These are phyloP conservation scores for Musa itinerans DNA, from an alignment of 176 grass and related monocot genomes.

Conservation along the genomic window DNA sequence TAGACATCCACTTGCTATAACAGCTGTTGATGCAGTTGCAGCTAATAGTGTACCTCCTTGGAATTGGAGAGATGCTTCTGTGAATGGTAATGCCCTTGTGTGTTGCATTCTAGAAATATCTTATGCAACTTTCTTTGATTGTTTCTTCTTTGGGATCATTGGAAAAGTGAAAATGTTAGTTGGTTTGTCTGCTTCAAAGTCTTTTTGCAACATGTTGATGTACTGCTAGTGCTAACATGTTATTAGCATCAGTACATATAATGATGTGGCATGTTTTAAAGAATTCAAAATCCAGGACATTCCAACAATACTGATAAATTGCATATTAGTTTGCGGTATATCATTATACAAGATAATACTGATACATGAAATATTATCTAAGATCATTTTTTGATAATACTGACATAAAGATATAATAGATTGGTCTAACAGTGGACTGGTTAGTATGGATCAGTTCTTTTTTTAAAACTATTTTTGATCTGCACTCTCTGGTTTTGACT, in stretches of 20 bases:
- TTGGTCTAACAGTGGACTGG: too few species aligned
- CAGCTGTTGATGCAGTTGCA: conserved; percentile 54
- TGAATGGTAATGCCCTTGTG: conserved; percentile 45
- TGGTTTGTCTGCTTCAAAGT: not conserved
- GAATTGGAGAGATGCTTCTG: conserved; percentile 95
- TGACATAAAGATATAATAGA: too few species aligned
- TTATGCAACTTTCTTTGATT: not conserved
- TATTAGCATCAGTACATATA: too few species aligned
- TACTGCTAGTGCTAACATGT: not conserved
- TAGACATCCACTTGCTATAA: conserved; percentile 60
- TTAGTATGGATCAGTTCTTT: too few species aligned
- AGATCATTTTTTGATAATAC: too few species aligned
- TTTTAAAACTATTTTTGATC: not conserved
- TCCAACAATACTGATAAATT: too few species aligned
- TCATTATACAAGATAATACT: too few species aligned
- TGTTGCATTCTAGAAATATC: not conserved
- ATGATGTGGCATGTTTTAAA: not conserved
- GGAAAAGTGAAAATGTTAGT: not conserved
- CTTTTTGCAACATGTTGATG: not conserved
- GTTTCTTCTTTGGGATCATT: not conserved
- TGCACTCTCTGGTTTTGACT: not conserved
- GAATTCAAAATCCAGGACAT: too few species aligned
- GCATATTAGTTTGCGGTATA: too few species aligned
- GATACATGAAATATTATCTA: too few species aligned
- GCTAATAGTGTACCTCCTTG: conserved; percentile 91